These are phyloP conservation scores for Chaetomiaceae sp. DNA, from an alignment of 2,329 filamentous ascomycete species.

Conservation along the genomic window DNA sequence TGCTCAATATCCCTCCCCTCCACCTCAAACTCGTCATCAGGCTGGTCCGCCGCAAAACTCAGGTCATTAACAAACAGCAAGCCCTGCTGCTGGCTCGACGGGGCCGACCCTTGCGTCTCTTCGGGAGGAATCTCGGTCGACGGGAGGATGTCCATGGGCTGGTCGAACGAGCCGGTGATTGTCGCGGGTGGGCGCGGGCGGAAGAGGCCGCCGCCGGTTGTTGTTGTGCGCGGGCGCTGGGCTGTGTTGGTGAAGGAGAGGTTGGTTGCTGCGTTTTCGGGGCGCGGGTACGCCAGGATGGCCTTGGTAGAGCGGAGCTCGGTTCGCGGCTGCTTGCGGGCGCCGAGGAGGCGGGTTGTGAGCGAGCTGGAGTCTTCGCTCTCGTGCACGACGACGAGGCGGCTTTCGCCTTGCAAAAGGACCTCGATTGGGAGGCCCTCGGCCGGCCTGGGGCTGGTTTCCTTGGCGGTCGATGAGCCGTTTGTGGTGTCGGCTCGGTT, in stretches of 20 bases:
- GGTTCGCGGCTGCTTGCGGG: conserved; percentile 35
- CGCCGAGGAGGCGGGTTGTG: conserved; percentile 32
- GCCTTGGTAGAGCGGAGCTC: conserved; percentile 40
- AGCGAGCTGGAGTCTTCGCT: conserved; percentile 39
- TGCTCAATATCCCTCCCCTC: conserved; percentile 50
- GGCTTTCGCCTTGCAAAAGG: conserved; percentile 51
- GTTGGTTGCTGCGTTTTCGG: conserved; percentile 35
- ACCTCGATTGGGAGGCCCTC: conserved; percentile 49
- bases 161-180: conserved; percentile 25
- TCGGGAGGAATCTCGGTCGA: conserved; percentile 28
- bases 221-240: conserved; percentile 20
- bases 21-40: conserved; percentile 45
- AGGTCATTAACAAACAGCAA: conserved; percentile 51
- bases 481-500: conserved; percentile 9
- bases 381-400: conserved; percentile 52
- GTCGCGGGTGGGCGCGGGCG: conserved; percentile 23
- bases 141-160: conserved; percentile 19
- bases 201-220: conserved; percentile 34
- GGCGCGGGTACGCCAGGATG: conserved; percentile 52
- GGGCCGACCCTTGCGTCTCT: conserved; percentile 26
- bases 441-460: conserved; percentile 5
- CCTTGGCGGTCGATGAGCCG: conserved; percentile 15
- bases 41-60: conserved; percentile 49
- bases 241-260: conserved; percentile 48
- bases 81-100: conserved; percentile 27